Evolutionary conservation across 345 rosid genomes (phyloP).

Genomic region (Raphanus raphanistrum): DNA sequence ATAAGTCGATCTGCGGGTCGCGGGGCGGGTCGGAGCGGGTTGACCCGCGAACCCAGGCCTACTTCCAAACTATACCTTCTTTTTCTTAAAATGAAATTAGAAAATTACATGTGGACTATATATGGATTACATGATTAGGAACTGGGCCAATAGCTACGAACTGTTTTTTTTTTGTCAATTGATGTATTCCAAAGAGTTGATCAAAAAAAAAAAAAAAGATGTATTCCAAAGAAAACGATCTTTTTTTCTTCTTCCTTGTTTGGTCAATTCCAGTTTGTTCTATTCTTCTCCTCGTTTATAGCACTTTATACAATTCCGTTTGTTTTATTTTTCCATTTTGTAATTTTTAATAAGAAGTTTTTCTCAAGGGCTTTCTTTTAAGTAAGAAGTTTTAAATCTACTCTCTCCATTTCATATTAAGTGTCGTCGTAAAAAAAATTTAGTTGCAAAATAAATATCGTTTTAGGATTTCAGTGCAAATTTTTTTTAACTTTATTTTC

Average conservation of each 20-base stretch:
- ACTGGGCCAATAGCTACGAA: slow-evolving; percentile 16
- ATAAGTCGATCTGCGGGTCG: too few species aligned
- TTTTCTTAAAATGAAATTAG: background rate
- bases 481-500: too few species aligned
- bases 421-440: too few species aligned
- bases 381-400: too few species aligned
- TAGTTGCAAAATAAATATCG: too few species aligned
- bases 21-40: too few species aligned
- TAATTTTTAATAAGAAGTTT: background rate
- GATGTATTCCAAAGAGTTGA: background rate
- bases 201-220: too few species aligned
- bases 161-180: slow-evolving; percentile 23
- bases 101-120: slow-evolving; percentile 2
- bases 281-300: slow-evolving; percentile 2
- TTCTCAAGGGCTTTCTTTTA: too few species aligned
- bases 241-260: slow-evolving; percentile 16
- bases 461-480: too few species aligned
- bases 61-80: background rate
- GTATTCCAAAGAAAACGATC: slow-evolving; percentile 8
- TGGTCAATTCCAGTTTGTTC: slow-evolving; percentile 13
- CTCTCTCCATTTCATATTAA: too few species aligned
- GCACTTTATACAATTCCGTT: background rate
- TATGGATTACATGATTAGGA: slow-evolving; percentile 31
- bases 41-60: background rate
- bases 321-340: background rate